A percentile compares a stretch with the other conserved stretches of the same genome.
phyloP scores from a whole-genome alignment of 371 early-diverging fungal genomes.

The Neoconidiobolus thromboides region DNA sequence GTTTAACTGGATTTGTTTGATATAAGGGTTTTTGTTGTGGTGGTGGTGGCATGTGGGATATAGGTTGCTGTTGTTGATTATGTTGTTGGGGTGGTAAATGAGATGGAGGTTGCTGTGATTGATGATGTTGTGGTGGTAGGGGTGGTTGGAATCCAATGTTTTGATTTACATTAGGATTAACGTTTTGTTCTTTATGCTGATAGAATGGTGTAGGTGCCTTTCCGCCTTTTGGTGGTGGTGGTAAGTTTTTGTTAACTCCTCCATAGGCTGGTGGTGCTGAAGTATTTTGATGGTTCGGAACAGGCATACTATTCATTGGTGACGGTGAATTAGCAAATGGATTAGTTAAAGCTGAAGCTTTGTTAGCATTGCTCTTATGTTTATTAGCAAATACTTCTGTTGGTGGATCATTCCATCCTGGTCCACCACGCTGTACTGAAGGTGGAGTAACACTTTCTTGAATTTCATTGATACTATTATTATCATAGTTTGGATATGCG shows the following conservation, averaged over 20 bases:
- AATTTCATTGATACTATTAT: neutral
- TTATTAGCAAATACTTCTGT: constrained; percentile 5
- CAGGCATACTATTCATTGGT: constrained; percentile 9
- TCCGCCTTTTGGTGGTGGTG: constrained; percentile 7
- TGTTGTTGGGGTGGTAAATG: neutral
- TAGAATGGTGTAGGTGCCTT: no score
- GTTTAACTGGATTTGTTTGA: neutral
- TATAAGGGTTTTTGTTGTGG: neutral
- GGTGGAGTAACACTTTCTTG: constrained; percentile 4
- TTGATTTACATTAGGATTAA: constrained; percentile 9
- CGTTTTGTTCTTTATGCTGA: constrained; percentile 7
- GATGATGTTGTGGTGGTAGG: constrained; percentile 11
- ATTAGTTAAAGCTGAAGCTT: constrained; percentile 4
- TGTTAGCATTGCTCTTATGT: neutral
- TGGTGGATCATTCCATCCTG: constrained; percentile 13
- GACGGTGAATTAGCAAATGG: constrained; percentile 5
- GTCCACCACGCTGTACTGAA: constrained; percentile 4
- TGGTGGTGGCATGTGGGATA: constrained; percentile 1
- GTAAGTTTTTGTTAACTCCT: constrained; percentile 2
- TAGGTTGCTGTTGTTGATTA: constrained; percentile 1
- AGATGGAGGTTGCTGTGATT: neutral
- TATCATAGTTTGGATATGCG: neutral
- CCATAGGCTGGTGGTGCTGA: neutral
- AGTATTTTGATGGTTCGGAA: constrained; percentile 12
- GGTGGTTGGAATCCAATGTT: constrained; percentile 11